Base-by-base conservation (phyloP, 257 asterid genomes). In the Nicotiana sylvestris region DNA sequence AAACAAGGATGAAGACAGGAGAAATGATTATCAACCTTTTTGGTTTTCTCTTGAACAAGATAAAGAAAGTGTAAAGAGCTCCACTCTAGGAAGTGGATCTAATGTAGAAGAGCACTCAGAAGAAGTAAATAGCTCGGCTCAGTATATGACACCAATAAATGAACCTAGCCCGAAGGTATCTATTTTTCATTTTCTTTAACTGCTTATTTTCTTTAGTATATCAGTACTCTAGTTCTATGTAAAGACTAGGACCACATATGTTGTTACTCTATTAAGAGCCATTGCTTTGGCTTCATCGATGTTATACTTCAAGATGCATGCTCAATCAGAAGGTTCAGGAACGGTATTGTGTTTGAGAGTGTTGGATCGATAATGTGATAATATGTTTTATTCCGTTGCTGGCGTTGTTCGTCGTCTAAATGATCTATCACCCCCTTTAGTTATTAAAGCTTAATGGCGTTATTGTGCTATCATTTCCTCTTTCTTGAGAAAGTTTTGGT, bases 1-100 rank as follows among this genome's bases (percentile, higher is more conserved):
- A 80, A 80, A 62, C 76, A 62, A 62, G 29, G 74, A 21, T 80
- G 61, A 62, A 62, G 58, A 32, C 25, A 46, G 82, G 64, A 67
- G 8, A 17, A 81, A 30, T 43, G 82, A 70, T 66, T 69, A 78
- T 65, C 86, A 84, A 70, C 86, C 78, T 78, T 78, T 32, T 77
- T 64, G 81, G 21, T 66, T 83, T 83, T 86, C 89, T 12, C 21
- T 80, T 53, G 91, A 91, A 83, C 81, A 84, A 83, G 92, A 90
- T 58, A 84, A 76, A 61, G 91, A 86, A 84, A 78, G 86, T 9
- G 66, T 53, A 32, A 81, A 84, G 83, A 83, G 84, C 66, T 83
- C 89, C 76, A 60, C 78, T 3, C 76, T 51, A 80, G 78, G 70
- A 81, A 78, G 79, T 21, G 87, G 76, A 86, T 77, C 77, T 25